Evolutionary conservation across 176 grass and related monocot genomes (phyloP), one percentile per base, ranked within the genome.

Genomic region (Alopecurus myosuroides): DNA sequence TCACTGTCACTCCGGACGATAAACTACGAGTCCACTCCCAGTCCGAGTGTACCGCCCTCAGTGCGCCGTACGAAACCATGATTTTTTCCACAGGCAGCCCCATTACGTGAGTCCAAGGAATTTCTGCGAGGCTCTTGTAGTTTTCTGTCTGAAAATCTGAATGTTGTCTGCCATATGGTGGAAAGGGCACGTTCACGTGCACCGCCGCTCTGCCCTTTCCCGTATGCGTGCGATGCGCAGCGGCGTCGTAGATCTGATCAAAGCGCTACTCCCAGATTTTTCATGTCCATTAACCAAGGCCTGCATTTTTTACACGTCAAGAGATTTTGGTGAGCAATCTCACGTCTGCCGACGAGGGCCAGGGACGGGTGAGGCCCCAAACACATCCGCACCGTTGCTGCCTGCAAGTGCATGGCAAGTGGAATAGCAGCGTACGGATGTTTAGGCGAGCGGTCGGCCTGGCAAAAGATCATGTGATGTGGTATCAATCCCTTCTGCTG

Each of bases 141-240:
- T n/a, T 85, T 86, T 77, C 26, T 77, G 15, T 25, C 20, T 6
- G 71, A 74, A 74, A 15, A 7, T 12, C 85, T 84, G 69, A 76
- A 87, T 77, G 76, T 1, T 84, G 89, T 81, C 89, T 80, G 49
- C 76, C 89, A 80, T 70, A 69, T 62, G 85, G 52, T 22, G 36
- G 55, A 80, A 87, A 90, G 64, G 35, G 22, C 12, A 7, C 31
- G 1, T 31, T 66, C 74, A 84, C 88, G 80, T 86, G 79, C 42
- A 36, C 4, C 26, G 1, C 6, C 68, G 6, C 11, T 15, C 41
- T 44, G 48, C 69, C 81, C 52, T 78, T 66, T 55, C 15, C 81
- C 57, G 29, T 60, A 19, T 61, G 65, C 53, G 73, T 64, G 74
- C 52, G n/a, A 36, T 53, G 74, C 14, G 48, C 14, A 64, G 30